phyloP scores from a whole-genome alignment of 441 rosid species.

The Manihot esculenta region DNA sequence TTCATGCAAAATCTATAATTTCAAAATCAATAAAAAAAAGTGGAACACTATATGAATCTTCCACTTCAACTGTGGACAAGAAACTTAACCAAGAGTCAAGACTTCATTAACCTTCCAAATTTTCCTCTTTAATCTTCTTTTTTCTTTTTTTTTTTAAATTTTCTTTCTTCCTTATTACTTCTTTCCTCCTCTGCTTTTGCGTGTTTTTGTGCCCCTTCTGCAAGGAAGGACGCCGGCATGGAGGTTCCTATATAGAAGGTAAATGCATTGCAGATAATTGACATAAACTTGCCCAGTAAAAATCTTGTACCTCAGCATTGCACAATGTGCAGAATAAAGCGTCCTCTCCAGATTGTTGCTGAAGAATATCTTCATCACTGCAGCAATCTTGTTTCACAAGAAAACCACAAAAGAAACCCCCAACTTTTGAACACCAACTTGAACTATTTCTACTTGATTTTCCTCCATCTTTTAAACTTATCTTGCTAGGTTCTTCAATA shows the following conservation, averaged over 20 bases:
- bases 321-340: conserved; percentile 88
- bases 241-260: neutral
- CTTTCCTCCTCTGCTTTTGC: neutral
- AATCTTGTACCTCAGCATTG: conserved; percentile 69
- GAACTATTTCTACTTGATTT: conserved; percentile 41
- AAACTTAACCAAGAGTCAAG: neutral
- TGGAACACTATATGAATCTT: neutral
- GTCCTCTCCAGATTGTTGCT: conserved; percentile 55
- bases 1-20: neutral
- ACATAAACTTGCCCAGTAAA: conserved; percentile 10
- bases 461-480: conserved; percentile 40
- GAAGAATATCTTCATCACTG: conserved; percentile 48
- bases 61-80: neutral
- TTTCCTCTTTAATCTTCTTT: neutral
- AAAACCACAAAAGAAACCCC: conserved; percentile 63
- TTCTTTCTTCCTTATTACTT: neutral
- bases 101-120: neutral
- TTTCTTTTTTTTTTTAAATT: too few relatives aligned
- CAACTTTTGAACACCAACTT: conserved; percentile 47
- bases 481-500: conserved; percentile 54
- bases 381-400: conserved; percentile 71
- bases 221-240: neutral
- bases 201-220: neutral
- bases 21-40: neutral
- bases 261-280: conserved; percentile 3